Conservation (phyloP, 2,329 filamentous ascomycete genomes). For the Sarocladiaceae sp. region DNA sequence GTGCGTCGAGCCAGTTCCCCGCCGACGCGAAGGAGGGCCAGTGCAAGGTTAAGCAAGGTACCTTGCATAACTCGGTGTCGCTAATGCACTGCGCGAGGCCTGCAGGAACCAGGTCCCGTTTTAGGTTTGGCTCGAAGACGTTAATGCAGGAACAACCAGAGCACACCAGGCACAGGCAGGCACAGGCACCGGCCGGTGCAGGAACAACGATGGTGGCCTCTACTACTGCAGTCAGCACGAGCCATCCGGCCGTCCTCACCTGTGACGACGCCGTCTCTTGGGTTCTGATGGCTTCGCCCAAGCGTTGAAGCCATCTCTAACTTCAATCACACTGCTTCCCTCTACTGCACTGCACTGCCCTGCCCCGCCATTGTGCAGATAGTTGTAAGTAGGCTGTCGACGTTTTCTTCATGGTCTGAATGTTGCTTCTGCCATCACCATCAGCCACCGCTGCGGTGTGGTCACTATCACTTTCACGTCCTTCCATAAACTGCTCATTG, state of each 20-base stretch:
- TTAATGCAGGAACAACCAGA: constrained; percentile 9
- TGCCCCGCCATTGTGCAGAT: background rate
- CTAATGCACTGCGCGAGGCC: background rate
- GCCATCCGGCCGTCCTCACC: too few relatives aligned
- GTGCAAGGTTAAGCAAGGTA: background rate
- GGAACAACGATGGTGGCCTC: background rate
- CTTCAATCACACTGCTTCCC: background rate
- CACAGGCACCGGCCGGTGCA: background rate
- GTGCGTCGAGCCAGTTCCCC: constrained; percentile 5
- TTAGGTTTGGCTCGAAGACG: background rate
- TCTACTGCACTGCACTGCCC: too few relatives aligned
- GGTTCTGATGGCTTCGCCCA: too few relatives aligned
- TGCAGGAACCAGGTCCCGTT: constrained; percentile 5
- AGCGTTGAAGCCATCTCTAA: background rate
- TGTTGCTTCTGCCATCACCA: background rate
- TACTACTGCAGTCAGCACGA: background rate
- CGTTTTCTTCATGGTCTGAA: background rate
- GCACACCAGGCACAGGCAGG: background rate
- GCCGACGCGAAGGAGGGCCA: background rate
- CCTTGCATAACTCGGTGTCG: constrained; percentile 7
- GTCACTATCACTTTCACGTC: background rate
- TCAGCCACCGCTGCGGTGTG: background rate
- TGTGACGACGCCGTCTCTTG: too few relatives aligned
- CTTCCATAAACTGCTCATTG: too few relatives aligned
- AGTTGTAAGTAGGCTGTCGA: background rate